Evolutionary conservation across 2,329 filamentous ascomycete species (phyloP).

Genomic region (Rhinocladiella mackenziei): DNA sequence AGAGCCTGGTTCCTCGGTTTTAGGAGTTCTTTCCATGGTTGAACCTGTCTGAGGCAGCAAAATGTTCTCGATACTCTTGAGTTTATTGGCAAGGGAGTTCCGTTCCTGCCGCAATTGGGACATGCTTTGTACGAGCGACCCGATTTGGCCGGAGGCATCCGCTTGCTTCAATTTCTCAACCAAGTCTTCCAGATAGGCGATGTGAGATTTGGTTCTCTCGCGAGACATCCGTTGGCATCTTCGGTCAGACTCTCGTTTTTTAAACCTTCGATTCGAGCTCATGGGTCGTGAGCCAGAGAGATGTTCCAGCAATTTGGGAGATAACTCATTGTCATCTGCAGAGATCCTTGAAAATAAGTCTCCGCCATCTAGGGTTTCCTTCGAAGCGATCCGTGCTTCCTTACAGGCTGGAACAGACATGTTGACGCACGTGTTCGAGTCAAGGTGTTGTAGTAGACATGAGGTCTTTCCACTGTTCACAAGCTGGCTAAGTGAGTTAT

Average conservation of each 20-base stretch:
- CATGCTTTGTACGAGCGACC: constrained; percentile 14
- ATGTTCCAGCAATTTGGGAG: too few species aligned
- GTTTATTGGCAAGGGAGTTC: constrained; percentile 16
- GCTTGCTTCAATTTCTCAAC: constrained; percentile 7
- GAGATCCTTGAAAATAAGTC: too few species aligned
- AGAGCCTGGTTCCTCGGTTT: background rate
- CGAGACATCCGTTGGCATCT: constrained; percentile 11
- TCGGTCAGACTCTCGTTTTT: constrained; percentile 13
- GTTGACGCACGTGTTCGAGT: too few species aligned
- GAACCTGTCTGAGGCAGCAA: background rate
- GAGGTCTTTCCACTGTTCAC: too few species aligned
- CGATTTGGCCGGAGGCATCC: constrained; percentile 11
- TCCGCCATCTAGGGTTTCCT: too few species aligned
- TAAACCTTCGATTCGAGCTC: background rate
- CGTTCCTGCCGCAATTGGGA: constrained; percentile 17
- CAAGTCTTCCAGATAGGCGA: constrained; percentile 8
- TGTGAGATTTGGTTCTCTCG: constrained; percentile 10
- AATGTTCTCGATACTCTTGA: constrained; percentile 18
- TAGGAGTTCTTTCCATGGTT: background rate
- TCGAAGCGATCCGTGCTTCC: too few species aligned
- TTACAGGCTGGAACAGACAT: too few species aligned
- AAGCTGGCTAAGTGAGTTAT: too few species aligned
- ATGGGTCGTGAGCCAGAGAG: too few species aligned
- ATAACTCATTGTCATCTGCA: too few species aligned
- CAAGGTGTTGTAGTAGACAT: too few species aligned